Base-by-base conservation (phyloP, 495 filamentous ascomycete species). In the Apodospora peruviana region DNA sequence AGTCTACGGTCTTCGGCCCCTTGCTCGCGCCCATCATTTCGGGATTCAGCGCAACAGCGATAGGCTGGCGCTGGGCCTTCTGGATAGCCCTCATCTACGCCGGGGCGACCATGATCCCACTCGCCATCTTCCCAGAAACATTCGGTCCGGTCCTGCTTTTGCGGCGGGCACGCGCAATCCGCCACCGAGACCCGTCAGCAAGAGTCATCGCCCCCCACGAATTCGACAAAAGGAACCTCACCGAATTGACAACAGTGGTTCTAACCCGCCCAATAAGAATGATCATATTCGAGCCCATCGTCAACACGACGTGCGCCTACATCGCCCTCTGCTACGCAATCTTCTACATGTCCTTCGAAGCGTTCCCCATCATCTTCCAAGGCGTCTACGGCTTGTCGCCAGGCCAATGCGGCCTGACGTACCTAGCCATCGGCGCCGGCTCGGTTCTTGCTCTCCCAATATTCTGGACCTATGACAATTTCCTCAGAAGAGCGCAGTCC, bases 341-440 rank as follows among this genome's bases (percentile, higher is more conserved):
- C 25, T 90, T 91, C 52, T 89, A 87, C 61, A 80, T 89, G 56
- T 85, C 76, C 50, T 86, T 89, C 52, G 77, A 85, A 45, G 76
- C 79, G 4, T 86, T 77, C 56, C 83, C 83, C 0, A 71, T 86
- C 12, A 84, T 86, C 44, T 86, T 82, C 60, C 57, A 76, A 40
- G 50, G 62, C 4, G 55, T 78, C 3, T 79, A 79, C 49, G 58
- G 58, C 10, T 55, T 78, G 3, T 56, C 64, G 1, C 69, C 74
- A 0, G 75, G 74, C 19, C 53, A 65, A 4, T 67, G 70, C 14
- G 75, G 74, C 0, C 54, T 79, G 7, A 59, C 67, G 7, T 78
- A 76, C 52, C 59, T 79, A 10, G 65, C 72, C n/a, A 66, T 78
- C 8, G 65, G 65, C n/a, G 56, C 52, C 20, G 74, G 75, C 21